A percentile compares a stretch with the other conserved stretches of the same genome.
Conservation (phyloP, 129 eudicot species). For the Scalesia atractyloides region DNA sequence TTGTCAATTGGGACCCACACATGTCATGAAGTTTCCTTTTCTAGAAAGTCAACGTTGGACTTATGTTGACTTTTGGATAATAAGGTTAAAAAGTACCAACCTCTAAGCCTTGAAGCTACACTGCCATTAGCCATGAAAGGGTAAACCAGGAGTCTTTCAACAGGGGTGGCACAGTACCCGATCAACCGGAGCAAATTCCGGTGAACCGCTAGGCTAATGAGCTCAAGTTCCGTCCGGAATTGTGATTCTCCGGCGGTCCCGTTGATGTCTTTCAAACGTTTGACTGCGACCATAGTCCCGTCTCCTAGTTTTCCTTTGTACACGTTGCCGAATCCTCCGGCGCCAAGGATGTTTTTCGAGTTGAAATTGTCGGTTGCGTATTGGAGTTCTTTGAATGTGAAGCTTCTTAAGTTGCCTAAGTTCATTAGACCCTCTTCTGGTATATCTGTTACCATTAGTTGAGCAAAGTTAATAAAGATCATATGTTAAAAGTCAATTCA, state of each 20-base stretch:
- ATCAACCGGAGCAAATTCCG: slow-evolving; percentile 67
- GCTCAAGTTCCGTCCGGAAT: slow-evolving; percentile 71
- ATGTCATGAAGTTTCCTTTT: not conserved
- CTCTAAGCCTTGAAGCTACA: slow-evolving; percentile 52
- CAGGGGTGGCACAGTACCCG: slow-evolving; percentile 82
- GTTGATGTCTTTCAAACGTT: slow-evolving; percentile 61
- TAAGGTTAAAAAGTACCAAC: slow-evolving; percentile 5
- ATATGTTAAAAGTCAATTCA: not conserved
- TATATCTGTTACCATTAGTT: slow-evolving; percentile 6
- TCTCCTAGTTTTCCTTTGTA: slow-evolving; percentile 71
- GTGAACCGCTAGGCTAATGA: slow-evolving; percentile 79
- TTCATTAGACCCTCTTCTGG: slow-evolving; percentile 21
- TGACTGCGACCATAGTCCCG: slow-evolving; percentile 66
- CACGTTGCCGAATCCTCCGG: slow-evolving; percentile 80
- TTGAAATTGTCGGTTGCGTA: slow-evolving; percentile 71
- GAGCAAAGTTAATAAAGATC: not conserved
- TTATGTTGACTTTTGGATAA: not conserved
- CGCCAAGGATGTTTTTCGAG: slow-evolving; percentile 56
- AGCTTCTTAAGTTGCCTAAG: slow-evolving; percentile 45
- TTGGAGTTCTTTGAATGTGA: slow-evolving; percentile 65
- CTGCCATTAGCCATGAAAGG: slow-evolving; percentile 84
- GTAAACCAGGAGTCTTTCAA: slow-evolving; percentile 73
- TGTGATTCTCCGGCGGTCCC: slow-evolving; percentile 69
- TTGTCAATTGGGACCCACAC: not conserved
- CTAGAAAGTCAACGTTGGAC: not conserved